phyloP scores from a whole-genome alignment of 1,284 basidiomycete species.

The Malassezia caprae region DNA sequence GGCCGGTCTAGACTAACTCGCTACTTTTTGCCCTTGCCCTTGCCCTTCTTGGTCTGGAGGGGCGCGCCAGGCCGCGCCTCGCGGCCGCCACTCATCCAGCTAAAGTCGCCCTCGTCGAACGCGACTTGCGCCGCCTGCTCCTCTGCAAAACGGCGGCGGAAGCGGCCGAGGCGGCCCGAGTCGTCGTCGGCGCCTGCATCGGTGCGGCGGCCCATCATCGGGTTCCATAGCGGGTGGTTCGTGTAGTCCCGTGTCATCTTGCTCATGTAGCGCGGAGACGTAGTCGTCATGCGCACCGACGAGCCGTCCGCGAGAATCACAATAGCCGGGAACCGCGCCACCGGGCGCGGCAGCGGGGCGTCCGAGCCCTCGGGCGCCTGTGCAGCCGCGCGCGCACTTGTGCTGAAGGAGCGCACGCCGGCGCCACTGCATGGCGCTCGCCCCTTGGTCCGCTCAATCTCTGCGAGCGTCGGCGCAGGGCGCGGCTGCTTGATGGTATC shows the following conservation, averaged over 20 bases:
- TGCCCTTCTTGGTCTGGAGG: conserved; percentile 30
- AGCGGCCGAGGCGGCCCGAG: conserved; percentile 41
- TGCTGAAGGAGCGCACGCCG: not conserved
- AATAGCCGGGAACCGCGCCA: conserved; percentile 33
- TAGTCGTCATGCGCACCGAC: conserved; percentile 40
- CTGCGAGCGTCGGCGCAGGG: conserved; percentile 5
- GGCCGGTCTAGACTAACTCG: not conserved
- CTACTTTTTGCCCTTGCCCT: conserved; percentile 40
- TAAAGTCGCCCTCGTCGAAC: conserved; percentile 40
- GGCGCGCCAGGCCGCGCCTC: conserved; percentile 36
- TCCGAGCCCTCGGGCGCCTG: conserved; percentile 5
- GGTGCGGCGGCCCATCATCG: conserved; percentile 24
- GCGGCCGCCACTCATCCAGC: conserved; percentile 46
- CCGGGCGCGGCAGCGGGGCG: conserved; percentile 33
- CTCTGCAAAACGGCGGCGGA: conserved; percentile 39
- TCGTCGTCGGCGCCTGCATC: conserved; percentile 38
- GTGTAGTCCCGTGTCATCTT: conserved; percentile 40
- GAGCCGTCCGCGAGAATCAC: conserved; percentile 45
- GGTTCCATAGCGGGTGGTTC: conserved; percentile 47
- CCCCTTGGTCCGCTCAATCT: conserved; percentile 11
- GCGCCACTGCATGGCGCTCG: not conserved
- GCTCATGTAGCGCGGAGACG: conserved; percentile 33
- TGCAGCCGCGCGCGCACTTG: conserved; percentile 14
- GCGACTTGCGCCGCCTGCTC: conserved; percentile 17
- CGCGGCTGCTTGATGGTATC: conserved; percentile 37